Base-by-base conservation (phyloP, 2,329 filamentous ascomycete genomes). In the Cladophialophora exuberans region DNA sequence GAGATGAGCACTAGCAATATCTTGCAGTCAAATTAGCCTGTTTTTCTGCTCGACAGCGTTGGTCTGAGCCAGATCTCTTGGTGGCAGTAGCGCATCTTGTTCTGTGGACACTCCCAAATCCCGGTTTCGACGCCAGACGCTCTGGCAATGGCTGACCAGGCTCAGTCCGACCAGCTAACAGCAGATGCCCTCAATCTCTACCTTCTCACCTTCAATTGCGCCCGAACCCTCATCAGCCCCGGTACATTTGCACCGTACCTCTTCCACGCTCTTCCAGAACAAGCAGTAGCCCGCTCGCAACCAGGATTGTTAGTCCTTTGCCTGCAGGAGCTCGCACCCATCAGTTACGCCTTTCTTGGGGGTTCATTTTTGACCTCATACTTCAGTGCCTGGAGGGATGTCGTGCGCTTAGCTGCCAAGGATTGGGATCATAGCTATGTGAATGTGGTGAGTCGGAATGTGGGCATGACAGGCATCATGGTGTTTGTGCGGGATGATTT, bases 191-290 rank as follows among this genome's bases (percentile, higher is more conserved):
- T 61, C 47, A 61, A 35, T 36, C 18, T 61, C 13, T 87, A 96
- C 66, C 81, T 96, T 60, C 73, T 96, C 50, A 96, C 92, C 9
- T 96, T 94, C 77, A 97, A 97, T 70, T 95, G 90, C 67, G 93
- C 82, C 26, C 88, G 89, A 63, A 79, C 79, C 50, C 73, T 84
- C 6, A 83, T 96, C 66, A 80, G 92, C 63, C 77, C 85, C 18
- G 76, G 84, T 31, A 78, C 83, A 47, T 90, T 97, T 65, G 85
- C 88, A 11, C 74, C 81, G 9, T 85, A 91, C 66, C 76, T 96
- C 62, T 83, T 87, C 68, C 72, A 79, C 48, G 78, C 75, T 30
- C 80, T 94, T 23, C 66, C 70, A 18, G 56, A n/a, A n/a, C 63
- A 45, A 60, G 60, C 58, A 56, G 69, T n/a, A n/a, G n/a, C n/a